Conservation (phyloP, 2,329 filamentous ascomycete species). For the Escovopsis sp. region DNA sequence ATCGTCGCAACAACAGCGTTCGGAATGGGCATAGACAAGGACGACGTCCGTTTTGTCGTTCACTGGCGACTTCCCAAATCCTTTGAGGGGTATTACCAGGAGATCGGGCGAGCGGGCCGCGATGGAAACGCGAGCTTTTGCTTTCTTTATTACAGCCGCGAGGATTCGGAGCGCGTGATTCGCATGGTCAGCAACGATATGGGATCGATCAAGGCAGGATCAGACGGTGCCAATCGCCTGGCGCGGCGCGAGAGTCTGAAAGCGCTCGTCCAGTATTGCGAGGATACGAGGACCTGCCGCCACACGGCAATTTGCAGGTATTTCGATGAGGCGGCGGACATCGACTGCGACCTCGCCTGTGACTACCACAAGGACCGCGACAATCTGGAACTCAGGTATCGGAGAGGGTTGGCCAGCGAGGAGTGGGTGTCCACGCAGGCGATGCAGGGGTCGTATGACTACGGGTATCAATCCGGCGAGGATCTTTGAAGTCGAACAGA, state of each 20-base stretch:
- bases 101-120: slow-evolving; percentile 79
- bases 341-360: slow-evolving; percentile 58
- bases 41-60: slow-evolving; percentile 84
- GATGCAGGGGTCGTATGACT: slow-evolving; percentile 40
- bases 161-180: slow-evolving; percentile 65
- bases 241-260: slow-evolving; percentile 47
- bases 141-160: slow-evolving; percentile 79
- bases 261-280: slow-evolving; percentile 65
- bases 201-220: slow-evolving; percentile 17
- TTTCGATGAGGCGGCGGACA: slow-evolving; percentile 50
- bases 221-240: slow-evolving; percentile 30
- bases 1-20: slow-evolving; percentile 94
- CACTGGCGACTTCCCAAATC: slow-evolving; percentile 91
- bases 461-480: slow-evolving; percentile 20
- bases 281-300: slow-evolving; percentile 56
- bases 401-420: slow-evolving; percentile 39
- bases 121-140: slow-evolving; percentile 79
- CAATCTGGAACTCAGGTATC: slow-evolving; percentile 41
- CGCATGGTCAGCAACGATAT: slow-evolving; percentile 34
- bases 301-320: slow-evolving; percentile 63
- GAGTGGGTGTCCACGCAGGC: slow-evolving; percentile 50
- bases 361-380: slow-evolving; percentile 59
- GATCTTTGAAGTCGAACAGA: slow-evolving; percentile 1
- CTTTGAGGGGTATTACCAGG: slow-evolving; percentile 93
- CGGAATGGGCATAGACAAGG: slow-evolving; percentile 95